Percentiles rank a stretch among this genome's conserved stretches.
phyloP scores from a whole-genome alignment of 2,329 filamentous ascomycete genomes.

The Chrysoporthe cubensis region DNA sequence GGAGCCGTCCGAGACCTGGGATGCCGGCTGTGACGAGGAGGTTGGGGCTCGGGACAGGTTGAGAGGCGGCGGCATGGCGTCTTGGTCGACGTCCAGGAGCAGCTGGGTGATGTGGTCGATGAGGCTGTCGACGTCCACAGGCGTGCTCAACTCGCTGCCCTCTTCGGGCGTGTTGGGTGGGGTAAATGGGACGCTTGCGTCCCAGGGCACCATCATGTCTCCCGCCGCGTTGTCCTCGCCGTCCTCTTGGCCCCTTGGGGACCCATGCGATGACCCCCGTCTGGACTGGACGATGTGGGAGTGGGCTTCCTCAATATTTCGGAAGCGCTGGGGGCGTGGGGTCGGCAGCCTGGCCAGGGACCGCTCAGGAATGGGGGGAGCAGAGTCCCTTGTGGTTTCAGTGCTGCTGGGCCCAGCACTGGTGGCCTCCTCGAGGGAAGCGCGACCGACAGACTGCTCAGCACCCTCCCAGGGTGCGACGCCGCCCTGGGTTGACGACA shows the following conservation, averaged over 20 bases:
- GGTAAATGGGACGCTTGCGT: background rate
- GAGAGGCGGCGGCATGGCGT: slow-evolving; percentile 5
- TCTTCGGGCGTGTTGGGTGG: background rate
- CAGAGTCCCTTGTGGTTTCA: background rate
- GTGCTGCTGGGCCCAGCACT: background rate
- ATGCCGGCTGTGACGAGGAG: slow-evolving; percentile 13
- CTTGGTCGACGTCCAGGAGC: background rate
- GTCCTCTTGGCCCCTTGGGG: slow-evolving; percentile 9
- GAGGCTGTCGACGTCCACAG: background rate
- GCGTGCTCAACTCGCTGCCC: background rate
- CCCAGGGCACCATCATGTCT: too few relatives aligned
- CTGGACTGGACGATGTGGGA: slow-evolving; percentile 41
- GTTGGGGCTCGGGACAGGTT: background rate
- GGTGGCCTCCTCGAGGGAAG: background rate
- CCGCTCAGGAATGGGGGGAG: background rate
- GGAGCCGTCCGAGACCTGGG: slow-evolving; percentile 36
- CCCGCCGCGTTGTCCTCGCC: slow-evolving; percentile 1
- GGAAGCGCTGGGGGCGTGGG: slow-evolving; percentile 42
- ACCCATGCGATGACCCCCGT: slow-evolving; percentile 16
- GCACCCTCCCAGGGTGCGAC: background rate
- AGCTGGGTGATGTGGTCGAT: background rate
- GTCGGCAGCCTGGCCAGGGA: slow-evolving; percentile 26
- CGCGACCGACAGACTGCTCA: background rate
- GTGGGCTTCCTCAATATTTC: slow-evolving; percentile 44
- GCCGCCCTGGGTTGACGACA: background rate